Conservation (phyloP, 2,329 filamentous ascomycete genomes). For the Emmonsiellopsis sp. region DNA sequence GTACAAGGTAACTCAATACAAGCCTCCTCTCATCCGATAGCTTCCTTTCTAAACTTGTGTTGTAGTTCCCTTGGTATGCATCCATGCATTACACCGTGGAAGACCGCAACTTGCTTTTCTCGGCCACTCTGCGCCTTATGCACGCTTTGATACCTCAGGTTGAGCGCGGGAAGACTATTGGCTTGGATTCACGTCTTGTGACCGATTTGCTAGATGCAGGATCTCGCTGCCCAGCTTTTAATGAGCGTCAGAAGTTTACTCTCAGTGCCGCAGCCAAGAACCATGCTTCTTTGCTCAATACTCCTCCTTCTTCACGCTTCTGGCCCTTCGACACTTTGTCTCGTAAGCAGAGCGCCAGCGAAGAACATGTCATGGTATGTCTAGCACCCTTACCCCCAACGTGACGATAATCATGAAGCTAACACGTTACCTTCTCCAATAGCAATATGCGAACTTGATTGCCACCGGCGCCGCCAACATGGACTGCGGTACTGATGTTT, state of each 20-base stretch:
- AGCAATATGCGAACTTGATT: slow-evolving; percentile 13
- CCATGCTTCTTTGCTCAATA: slow-evolving; percentile 11
- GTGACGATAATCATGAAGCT: neutral
- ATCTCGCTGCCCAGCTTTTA: slow-evolving; percentile 34
- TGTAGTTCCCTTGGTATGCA: slow-evolving; percentile 42
- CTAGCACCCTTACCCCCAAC: neutral
- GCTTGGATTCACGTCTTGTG: slow-evolving; percentile 30
- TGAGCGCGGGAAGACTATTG: slow-evolving; percentile 31
- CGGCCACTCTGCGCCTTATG: slow-evolving; percentile 27
- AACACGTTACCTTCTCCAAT: neutral
- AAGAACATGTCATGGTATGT: slow-evolving; percentile 20
- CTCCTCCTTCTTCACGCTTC: slow-evolving; percentile 20
- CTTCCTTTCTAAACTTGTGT: slow-evolving; percentile 8
- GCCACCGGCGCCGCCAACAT: slow-evolving; percentile 4
- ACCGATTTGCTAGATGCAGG: slow-evolving; percentile 31
- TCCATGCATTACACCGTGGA: slow-evolving; percentile 35
- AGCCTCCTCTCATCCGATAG: neutral
- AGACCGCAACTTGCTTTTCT: slow-evolving; percentile 38
- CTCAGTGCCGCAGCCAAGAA: slow-evolving; percentile 21
- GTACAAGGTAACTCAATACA: slow-evolving; percentile 34
- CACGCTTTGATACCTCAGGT: slow-evolving; percentile 59
- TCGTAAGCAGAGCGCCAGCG: slow-evolving; percentile 15
- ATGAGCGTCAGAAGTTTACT: slow-evolving; percentile 33
- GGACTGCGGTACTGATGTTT: slow-evolving; percentile 2
- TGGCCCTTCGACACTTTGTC: slow-evolving; percentile 33